Evolutionary conservation across 192 early-diverging fungal genomes (phyloP).

Genomic region (Cetraspora pellucida): DNA sequence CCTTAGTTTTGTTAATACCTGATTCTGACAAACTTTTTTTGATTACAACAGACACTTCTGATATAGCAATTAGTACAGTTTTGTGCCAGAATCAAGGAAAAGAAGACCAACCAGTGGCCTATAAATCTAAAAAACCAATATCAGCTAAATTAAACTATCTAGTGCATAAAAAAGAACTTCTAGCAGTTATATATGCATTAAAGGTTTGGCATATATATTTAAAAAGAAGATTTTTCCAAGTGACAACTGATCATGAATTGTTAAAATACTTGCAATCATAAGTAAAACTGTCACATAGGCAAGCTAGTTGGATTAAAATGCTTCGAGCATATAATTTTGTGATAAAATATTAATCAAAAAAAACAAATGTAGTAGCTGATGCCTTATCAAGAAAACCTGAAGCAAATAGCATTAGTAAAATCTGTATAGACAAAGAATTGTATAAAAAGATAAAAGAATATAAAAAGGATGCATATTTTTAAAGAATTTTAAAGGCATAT

Average conservation of each 20-base stretch:
- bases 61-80: conserved; percentile 45
- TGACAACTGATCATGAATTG: conserved; percentile 47
- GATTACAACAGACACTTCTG: conserved; percentile 47
- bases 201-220: conserved; percentile 44
- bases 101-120: conserved; percentile 41
- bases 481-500: no score
- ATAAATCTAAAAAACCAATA: conserved; percentile 38
- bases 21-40: conserved; percentile 35
- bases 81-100: conserved; percentile 36
- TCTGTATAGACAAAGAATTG: no score
- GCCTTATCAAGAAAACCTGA: conserved; percentile 34
- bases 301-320: conserved; percentile 27
- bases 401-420: no score
- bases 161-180: conserved; percentile 43
- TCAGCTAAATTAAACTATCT: conserved; percentile 38
- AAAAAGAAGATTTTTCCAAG: conserved; percentile 30
- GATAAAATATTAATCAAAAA: conserved; percentile 19
- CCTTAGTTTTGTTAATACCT: conserved; percentile 34
- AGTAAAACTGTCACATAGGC: conserved; percentile 34
- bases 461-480: no score
- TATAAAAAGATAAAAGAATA: no score
- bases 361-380: conserved; percentile 38
- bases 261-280: conserved; percentile 44
- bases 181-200: conserved; percentile 48
- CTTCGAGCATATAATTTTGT: conserved; percentile 6